Base-by-base conservation (phyloP, 768 basidiomycete species). In the Phallus indusiatus region DNA sequence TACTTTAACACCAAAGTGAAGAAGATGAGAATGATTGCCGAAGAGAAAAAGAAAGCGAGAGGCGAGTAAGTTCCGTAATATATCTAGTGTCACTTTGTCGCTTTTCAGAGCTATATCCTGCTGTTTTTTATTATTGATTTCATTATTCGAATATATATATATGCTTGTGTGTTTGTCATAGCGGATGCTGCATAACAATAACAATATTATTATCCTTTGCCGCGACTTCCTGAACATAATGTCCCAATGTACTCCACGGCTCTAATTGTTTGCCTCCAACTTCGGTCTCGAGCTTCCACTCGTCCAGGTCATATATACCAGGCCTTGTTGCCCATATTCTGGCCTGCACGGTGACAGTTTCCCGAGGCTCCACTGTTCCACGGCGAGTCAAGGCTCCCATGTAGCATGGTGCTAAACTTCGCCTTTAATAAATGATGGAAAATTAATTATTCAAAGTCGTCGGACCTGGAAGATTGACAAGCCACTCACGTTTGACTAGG, bases 1-100 rank as follows among this genome's bases (percentile, higher is more conserved):
- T 78, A 82, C 68, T 84, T 88, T 74, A 91, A 88, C 68, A 78
- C 82, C 62, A 82, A 82, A 61, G 74, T 84, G 59, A 90, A 91
- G 74, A 79, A 78, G 66, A 63, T 82, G 59, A 78, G 76, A 18
- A 70, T 84, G 46, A 81, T 80, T 35, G 78, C 77, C 6, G 72
- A 75, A 54, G 80, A 75, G 65, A 83, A 81, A 65, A 78, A 81
- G 66, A 72, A 74, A 46, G 48, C 22, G 20, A 60, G 24, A 37
- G 28, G 35, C 36, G 49, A 52, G n/a, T 61, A 36, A 56, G 33
- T 16, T 20, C 47, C 8, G 34, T 20, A 33, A 17, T 28, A 57
- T 50, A 21, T 52, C 22, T 14, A 36, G 55, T 56, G 17, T 49
- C 42, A 47, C 6, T 1, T 51, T 22, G 50, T 22, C 18, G 22